Evolutionary conservation across 1,284 basidiomycete species (phyloP).

Genomic region (Sanghuangporus baumii): DNA sequence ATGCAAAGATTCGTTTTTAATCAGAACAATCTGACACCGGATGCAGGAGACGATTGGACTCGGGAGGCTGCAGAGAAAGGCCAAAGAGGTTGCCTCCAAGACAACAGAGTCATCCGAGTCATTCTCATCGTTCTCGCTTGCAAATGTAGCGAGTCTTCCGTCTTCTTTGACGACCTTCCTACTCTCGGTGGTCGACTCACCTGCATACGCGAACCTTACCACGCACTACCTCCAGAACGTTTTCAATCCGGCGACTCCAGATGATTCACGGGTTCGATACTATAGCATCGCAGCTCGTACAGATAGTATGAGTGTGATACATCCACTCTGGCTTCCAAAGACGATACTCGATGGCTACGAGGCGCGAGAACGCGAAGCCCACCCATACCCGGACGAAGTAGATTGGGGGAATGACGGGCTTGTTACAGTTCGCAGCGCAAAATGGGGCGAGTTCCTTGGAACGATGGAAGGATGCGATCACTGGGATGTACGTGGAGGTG

Average conservation of each 20-base stretch:
- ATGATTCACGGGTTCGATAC: constrained; percentile 85
- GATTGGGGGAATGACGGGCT: constrained; percentile 91
- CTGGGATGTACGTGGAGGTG: constrained; percentile 90
- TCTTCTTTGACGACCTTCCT: constrained; percentile 84
- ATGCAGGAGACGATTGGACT: constrained; percentile 84
- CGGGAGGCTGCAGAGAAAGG: constrained; percentile 43
- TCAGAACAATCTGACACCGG: not conserved
- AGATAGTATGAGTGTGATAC: constrained; percentile 72
- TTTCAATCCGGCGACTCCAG: constrained; percentile 91
- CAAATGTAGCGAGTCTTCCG: constrained; percentile 50
- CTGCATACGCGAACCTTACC: constrained; percentile 94
- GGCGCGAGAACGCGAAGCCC: constrained; percentile 39
- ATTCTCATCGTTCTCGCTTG: constrained; percentile 33
- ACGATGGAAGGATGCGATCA: constrained; percentile 90
- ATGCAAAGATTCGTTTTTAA: constrained; percentile 26
- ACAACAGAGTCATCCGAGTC: constrained; percentile 18
- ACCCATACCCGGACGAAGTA: constrained; percentile 27
- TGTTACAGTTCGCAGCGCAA: constrained; percentile 83
- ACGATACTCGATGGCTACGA: constrained; percentile 84
- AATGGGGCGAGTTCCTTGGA: constrained; percentile 93
- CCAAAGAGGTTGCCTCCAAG: constrained; percentile 21
- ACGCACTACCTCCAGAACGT: constrained; percentile 78
- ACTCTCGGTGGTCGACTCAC: constrained; percentile 91
- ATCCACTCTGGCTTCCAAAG: constrained; percentile 97
- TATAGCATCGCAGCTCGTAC: constrained; percentile 85